phyloP scores from a whole-genome alignment of 768 basidiomycete genomes.

The Calvatia gigantea region DNA sequence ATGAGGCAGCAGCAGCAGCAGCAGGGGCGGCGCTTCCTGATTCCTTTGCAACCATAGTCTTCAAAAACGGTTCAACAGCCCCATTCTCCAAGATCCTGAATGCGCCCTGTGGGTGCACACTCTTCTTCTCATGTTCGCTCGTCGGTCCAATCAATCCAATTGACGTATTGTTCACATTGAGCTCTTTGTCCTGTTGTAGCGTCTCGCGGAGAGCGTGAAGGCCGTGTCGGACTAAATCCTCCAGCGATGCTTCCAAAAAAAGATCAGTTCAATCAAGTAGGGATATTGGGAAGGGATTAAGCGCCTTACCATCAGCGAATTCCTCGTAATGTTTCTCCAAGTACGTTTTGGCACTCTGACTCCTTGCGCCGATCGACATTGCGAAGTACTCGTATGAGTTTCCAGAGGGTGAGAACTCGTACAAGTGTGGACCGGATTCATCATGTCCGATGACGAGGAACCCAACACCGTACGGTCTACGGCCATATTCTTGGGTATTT shows the following conservation, averaged over 20 bases:
- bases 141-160: conserved; percentile 87
- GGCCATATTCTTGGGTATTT: conserved; percentile 98
- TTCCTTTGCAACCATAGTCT: conserved; percentile 76
- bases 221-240: conserved; percentile 89
- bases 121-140: conserved; percentile 51
- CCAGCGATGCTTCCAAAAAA: conserved; percentile 61
- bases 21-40: conserved; percentile 34
- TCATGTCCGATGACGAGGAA: conserved; percentile 97
- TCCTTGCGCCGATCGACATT: conserved; percentile 97
- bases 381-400: conserved; percentile 98
- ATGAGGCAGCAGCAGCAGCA: conserved; percentile 28
- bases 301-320: conserved; percentile 76
- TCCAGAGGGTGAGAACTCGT: conserved; percentile 97
- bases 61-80: conserved; percentile 66
- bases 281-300: neutral
- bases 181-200: conserved; percentile 96
- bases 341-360: conserved; percentile 98
- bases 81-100: conserved; percentile 33
- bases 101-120: conserved; percentile 39
- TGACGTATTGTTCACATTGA: conserved; percentile 90
- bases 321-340: conserved; percentile 90
- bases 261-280: neutral
- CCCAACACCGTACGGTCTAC: conserved; percentile 96
- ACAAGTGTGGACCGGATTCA: conserved; percentile 95
- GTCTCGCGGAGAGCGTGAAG: conserved; percentile 95